A percentile compares a stretch with the other conserved stretches of the same genome.
phyloP scores from a whole-genome alignment of 345 rosid genomes.

The Corymbia maculata region DNA sequence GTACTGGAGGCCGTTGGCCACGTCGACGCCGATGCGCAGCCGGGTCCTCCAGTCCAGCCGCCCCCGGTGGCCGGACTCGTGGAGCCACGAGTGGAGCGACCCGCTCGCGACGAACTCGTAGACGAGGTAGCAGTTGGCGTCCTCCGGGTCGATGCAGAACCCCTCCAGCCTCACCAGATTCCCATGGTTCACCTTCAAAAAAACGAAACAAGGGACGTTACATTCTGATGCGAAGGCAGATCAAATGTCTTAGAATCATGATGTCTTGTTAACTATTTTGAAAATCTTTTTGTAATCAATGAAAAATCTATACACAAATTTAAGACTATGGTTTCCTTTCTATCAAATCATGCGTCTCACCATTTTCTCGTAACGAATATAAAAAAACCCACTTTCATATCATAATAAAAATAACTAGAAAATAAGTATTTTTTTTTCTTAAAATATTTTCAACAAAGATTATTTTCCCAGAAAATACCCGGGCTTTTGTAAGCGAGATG shows the following conservation, averaged over 20 bases:
- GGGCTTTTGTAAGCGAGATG: background rate
- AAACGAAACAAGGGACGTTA: background rate
- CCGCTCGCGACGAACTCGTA: constrained; percentile 51
- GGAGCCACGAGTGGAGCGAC: constrained; percentile 52
- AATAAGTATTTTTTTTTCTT: background rate
- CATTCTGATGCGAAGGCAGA: background rate
- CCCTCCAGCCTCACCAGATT: constrained; percentile 67
- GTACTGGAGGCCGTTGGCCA: constrained; percentile 65
- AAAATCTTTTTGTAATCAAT: background rate
- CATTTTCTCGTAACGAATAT: background rate
- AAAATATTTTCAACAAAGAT: background rate
- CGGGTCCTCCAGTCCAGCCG: constrained; percentile 45
- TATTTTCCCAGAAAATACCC: background rate
- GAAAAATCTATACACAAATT: background rate
- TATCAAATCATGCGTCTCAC: background rate
- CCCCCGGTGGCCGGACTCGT: constrained; percentile 3
- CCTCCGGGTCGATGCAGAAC: constrained; percentile 50
- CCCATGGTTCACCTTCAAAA: constrained; percentile 60
- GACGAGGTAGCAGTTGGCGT: constrained; percentile 49
- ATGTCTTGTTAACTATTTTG: background rate
- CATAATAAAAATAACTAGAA: background rate
- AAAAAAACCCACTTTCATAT: background rate
- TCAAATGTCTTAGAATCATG: background rate
- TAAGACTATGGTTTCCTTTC: background rate
- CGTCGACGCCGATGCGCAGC: constrained; percentile 37